Evolutionary conservation across 257 asterid species (phyloP).

Genomic region (Forsythia viridissima): DNA sequence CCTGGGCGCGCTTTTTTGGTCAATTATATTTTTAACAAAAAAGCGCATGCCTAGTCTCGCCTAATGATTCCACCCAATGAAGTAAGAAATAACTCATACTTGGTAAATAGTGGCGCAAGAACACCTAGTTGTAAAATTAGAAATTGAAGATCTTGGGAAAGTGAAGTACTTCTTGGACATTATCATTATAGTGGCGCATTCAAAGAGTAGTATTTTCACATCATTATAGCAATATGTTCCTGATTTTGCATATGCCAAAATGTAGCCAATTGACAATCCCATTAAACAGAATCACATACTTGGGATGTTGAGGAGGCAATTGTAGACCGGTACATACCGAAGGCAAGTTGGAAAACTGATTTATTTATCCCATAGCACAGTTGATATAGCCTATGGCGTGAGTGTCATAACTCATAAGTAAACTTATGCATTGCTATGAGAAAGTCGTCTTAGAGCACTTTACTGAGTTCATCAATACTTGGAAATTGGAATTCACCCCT

Average conservation of each 20-base stretch:
- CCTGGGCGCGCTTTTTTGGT: no score
- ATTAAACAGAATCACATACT: neutral
- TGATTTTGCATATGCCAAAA: neutral
- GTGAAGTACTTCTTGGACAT: neutral
- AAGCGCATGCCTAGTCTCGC: no score
- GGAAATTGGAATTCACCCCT: neutral
- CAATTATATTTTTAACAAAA: no score
- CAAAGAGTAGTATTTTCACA: neutral
- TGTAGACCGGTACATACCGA: neutral
- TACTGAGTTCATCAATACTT: neutral
- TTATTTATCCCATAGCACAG: no score
- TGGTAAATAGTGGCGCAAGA: neutral
- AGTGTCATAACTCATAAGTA: no score
- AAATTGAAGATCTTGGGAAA: neutral
- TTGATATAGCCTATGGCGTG: no score
- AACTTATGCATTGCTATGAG: neutral
- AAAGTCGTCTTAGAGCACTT: neutral
- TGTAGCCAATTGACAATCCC: neutral
- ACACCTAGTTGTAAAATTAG: neutral
- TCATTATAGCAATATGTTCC: neutral
- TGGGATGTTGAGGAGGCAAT: neutral
- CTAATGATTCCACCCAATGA: no score
- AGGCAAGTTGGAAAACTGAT: neutral
- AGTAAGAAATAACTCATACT: no score
- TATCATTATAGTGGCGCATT: neutral